Conservation (phyloP, 352 stramenopile species). For the Phytophthora tentaculata region DNA sequence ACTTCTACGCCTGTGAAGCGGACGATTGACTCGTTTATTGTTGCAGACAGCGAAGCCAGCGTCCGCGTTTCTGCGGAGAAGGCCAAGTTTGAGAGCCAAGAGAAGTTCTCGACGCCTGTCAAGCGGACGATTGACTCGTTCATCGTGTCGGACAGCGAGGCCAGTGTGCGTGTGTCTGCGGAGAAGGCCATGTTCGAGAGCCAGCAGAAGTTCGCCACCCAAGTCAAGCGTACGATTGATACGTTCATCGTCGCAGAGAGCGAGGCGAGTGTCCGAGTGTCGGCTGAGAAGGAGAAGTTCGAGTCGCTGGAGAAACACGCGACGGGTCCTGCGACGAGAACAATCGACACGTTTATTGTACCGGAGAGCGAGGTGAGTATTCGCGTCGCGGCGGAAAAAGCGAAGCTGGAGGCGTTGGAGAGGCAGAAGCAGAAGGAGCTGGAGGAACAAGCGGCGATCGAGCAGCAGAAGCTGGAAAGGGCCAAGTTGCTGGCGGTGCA, state of each 20-base stretch:
- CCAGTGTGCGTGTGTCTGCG: slow-evolving; percentile 27
- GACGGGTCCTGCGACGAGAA: slow-evolving; percentile 19
- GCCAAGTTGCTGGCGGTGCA: slow-evolving; percentile 20
- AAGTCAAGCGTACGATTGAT: slow-evolving; percentile 33
- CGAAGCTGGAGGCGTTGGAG: slow-evolving; percentile 48
- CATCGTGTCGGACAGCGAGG: slow-evolving; percentile 22
- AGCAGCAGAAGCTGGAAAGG: slow-evolving; percentile 31
- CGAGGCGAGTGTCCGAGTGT: slow-evolving; percentile 38
- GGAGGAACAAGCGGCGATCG: slow-evolving; percentile 33
- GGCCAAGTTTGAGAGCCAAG: slow-evolving; percentile 8
- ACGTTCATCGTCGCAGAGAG: slow-evolving; percentile 34
- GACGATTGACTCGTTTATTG: slow-evolving; percentile 27
- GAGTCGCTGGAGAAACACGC: slow-evolving; percentile 42
- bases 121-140: slow-evolving; percentile 35
- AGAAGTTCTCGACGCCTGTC: not conserved
- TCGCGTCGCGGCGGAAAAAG: slow-evolving; percentile 47
- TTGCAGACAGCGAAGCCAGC: slow-evolving; percentile 14
- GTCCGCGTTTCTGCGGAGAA: slow-evolving; percentile 32
- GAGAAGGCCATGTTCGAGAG: slow-evolving; percentile 45
- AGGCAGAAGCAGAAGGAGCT: slow-evolving; percentile 47
- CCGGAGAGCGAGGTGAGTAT: slow-evolving; percentile 44
- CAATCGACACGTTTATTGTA: slow-evolving; percentile 47
- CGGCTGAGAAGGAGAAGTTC: slow-evolving; percentile 37
- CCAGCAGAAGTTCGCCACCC: slow-evolving; percentile 15
- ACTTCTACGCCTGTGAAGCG: slow-evolving; percentile 32